Base-by-base conservation (phyloP, 2,329 filamentous ascomycete species). In the Biscogniauxia mediterranea region DNA sequence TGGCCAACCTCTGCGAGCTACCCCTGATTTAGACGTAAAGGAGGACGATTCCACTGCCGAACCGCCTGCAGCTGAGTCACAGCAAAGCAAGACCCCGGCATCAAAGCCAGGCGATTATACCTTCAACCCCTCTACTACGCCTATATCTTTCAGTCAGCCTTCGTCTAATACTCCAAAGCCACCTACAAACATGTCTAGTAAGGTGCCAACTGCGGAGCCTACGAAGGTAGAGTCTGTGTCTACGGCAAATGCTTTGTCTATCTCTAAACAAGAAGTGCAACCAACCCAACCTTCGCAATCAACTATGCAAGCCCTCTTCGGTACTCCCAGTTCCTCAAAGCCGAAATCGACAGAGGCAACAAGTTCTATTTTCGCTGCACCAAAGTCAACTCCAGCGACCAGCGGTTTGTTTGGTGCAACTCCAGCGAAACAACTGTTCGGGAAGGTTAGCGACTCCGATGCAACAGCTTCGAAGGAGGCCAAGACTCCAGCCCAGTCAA, bases 61-160 rank as follows among this genome's bases (percentile, higher is more conserved):
- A 46, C 54, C 64, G 52, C 42, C 63, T 25, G 26, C 56, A 0
- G 15, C 64, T 9, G 63, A 62, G 50, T 63, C 60, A 42, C 60
- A 63, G 23, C 58, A 57, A 52, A 66, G 38, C 38, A 61, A 66
- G 60, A 72, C 71, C 11, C 69, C 70, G 8, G 65, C 71, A 21
- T 77, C 76, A 62, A 51, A 51, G 21, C 70, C 70, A 28, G 72
- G 71, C 20, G 68, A 73, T 56, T 74, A 68, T 59, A 73, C 72
- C 17, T 74, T 74, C 58, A 69, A 74, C 52, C 62, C 73, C 2
- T 56, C 71, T 5, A 73, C 71, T 15, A 72, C 70, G 3, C 72
- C 71, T 15, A 73, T 74, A 46, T 69, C 64, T 51, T 74, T 74
- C 23, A 64, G 67, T 11, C 46, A 64, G 55, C 52, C 67, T 4